Base-by-base conservation (phyloP, 139 green algal species). In the Closterium sp. region DNA sequence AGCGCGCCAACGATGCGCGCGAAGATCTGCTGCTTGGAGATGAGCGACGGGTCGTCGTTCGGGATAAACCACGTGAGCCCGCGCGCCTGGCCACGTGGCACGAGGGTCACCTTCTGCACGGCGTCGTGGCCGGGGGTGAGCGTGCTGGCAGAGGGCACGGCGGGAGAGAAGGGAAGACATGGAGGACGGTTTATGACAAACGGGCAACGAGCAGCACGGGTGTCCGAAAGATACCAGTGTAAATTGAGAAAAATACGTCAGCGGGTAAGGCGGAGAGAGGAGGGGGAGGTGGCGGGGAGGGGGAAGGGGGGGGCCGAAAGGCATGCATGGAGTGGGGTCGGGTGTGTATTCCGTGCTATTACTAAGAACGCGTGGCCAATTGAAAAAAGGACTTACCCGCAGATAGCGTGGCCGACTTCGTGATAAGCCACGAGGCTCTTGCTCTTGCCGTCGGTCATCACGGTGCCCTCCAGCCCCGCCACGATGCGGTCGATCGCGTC, bases 41-140 rank as follows among this genome's bases (percentile, higher is more conserved):
- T 98, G n/a, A 99, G 96, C 31, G 95, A 96, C 69, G 98, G 97
- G 94, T 99, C 98, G 91, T 99, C 98, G 69, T 97, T 95, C 6
- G 97, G 97, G 81, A 98, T 96, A 96, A 99, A 99, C 98, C 98
- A 99, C 28, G 98, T 99, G 10, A 99, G 96, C 30, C 98, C 98
- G 33, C 96, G 95, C 0, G 98, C 98, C 96, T 99, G 98, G 33
- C 98, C 98, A 89, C 98, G 96, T 4, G 98, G 98, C 87, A 99
- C 97, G 5, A 99, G 95, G 5, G 98, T 99, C 1, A 99, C 98
- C 96, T 99, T 99, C 96, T 99, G 98, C 88, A 99, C 98, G 10
- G 97, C 93, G 95, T 99, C 98, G 93, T 99, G 98, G 85, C 98
- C 98, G 30, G 97, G 94, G 4, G 96, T 98, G 34, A 99, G 94